Percentiles rank a stretch among this genome's conserved stretches.
Conservation (phyloP, 2,329 filamentous ascomycete species). For the Talaromyces rugulosus region DNA sequence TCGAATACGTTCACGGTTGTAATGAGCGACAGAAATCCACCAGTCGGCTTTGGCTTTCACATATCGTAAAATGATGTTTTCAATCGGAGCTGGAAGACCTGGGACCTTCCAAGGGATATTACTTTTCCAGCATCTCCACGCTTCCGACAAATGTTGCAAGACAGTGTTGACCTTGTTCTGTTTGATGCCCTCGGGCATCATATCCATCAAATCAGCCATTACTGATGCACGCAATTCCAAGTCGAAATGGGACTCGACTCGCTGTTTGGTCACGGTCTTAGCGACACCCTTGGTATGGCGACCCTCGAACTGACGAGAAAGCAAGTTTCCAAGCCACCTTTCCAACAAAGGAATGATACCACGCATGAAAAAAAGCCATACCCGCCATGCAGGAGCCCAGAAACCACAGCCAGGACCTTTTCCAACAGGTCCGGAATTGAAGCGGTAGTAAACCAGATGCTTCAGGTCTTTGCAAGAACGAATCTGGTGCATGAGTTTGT, state of each 20-base stretch:
- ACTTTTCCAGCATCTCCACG: slow-evolving; percentile 99
- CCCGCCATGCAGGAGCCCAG: slow-evolving; percentile 97
- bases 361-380: slow-evolving; percentile 99
- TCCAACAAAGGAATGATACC: slow-evolving; percentile 96
- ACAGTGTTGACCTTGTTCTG: slow-evolving; percentile 99
- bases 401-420: slow-evolving; percentile 98
- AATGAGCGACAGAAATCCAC: slow-evolving; percentile 99
- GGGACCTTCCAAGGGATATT: slow-evolving; percentile 99
- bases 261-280: slow-evolving; percentile 98
- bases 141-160: slow-evolving; percentile 92
- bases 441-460: slow-evolving; percentile 98
- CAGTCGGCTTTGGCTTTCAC: slow-evolving; percentile 99
- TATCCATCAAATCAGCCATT: slow-evolving; percentile 98
- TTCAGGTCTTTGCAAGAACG: slow-evolving; percentile 98
- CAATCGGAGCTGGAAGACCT: slow-evolving; percentile 90
- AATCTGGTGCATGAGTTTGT: slow-evolving; percentile 99
- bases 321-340: slow-evolving; percentile 92
- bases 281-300: slow-evolving; percentile 98
- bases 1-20: slow-evolving; percentile 95
- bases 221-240: slow-evolving; percentile 94
- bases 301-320: slow-evolving; percentile 96
- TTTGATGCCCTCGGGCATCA: slow-evolving; percentile 99
- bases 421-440: slow-evolving; percentile 93
- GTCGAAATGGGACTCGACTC: slow-evolving; percentile 97
- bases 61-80: slow-evolving; percentile 97